Base-by-base conservation (phyloP, 1,284 basidiomycete genomes). In the Anthracocystis walkeri region DNA sequence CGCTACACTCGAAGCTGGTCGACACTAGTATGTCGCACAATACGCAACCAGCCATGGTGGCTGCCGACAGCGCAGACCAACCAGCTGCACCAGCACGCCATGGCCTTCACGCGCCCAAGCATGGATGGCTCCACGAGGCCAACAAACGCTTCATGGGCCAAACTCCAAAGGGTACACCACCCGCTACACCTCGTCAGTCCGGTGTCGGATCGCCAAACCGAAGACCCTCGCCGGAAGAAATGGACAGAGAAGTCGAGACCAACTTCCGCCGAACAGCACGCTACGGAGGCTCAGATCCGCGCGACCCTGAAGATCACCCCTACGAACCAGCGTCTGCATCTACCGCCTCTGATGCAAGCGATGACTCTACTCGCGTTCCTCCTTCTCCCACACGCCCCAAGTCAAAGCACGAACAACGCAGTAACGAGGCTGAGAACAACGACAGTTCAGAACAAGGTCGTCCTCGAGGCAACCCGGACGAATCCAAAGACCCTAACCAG, bases 201-300 rank as follows among this genome's bases (percentile, higher is more conserved):
- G 52, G 31, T 0, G 20, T 35, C 7, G 57, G 55, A 10, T 27
- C 42, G 18, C 60, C 52, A 20, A 56, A 16, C 12, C 31, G 38
- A 29, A 40, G 53, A 45, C 42, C 55, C 27, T n/a, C 41, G 1
- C 25, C 65, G 0, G 53, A 10, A 29, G 62, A 65, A 23, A 10
- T 69, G 6, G 62, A 69, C 25, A 54, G 48, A 31, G 66, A 75
- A 29, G 56, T 45, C 2, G 59, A 66, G 50, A 50, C 66, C 55
- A 65, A 59, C 63, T 42, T 53, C 21, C 58, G 58, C 38, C 54
- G 72, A 11, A 63, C 66, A 21, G 66, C 66, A 2, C 54, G 72
- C 18, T 75, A 69, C 49, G 66, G 72, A 16, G 72, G 72, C 4
- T 56, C 55, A 11, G 63, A 75, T 45, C 72, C 72, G 0, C 40